Base-by-base conservation (phyloP, 441 rosid genomes). In the Viola pubescens region DNA sequence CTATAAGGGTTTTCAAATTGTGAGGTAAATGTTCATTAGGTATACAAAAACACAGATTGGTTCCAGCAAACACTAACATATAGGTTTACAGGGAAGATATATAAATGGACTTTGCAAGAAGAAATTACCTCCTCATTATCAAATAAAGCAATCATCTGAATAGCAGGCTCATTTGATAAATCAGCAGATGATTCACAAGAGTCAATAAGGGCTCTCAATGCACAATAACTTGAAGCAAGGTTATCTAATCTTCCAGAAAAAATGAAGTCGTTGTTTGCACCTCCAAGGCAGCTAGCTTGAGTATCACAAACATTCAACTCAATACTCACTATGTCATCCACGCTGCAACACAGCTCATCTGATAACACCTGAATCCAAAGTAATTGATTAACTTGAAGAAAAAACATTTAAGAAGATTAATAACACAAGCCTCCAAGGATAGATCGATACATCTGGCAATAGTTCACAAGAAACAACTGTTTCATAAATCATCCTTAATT, bases 211-310 rank as follows among this genome's bases (percentile, higher is more conserved):
- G 97, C 95, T 77, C 91, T 80, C 72, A 87, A 70, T 54, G 94
- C 94, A 60, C 97, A 92, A 73, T 76, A 92, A 63, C 95, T 83
- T 6, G 95, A 89, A 64, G 95, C 94, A 59, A 92, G 98, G 77
- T 92, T 89, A 68, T 92, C 97, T 50, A 92, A 72, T 76, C 98
- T 87, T 74, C 98, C 98, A 56, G 98, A 92, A 68, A 85, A 89
- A 39, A 92, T 87, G 66, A 92, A 92, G 51, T 92, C 97, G 61
- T 87, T 73, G 70, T 79, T 87, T 58, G 82, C 97, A 48, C 98
- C 98, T 64, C 97, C 98, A 63, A 89, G 91, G 79, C 97, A 87
- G 77, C 98, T 89, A 54, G 95, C 84, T 78, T 92, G 97, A 48
- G 95, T 92, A 71, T 92, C 97, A 60, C 97, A 92, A 58, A 92